These are phyloP conservation scores for Podaxis carcinomalis DNA, from an alignment of 768 basidiomycete genomes.

Conservation along the genomic window DNA sequence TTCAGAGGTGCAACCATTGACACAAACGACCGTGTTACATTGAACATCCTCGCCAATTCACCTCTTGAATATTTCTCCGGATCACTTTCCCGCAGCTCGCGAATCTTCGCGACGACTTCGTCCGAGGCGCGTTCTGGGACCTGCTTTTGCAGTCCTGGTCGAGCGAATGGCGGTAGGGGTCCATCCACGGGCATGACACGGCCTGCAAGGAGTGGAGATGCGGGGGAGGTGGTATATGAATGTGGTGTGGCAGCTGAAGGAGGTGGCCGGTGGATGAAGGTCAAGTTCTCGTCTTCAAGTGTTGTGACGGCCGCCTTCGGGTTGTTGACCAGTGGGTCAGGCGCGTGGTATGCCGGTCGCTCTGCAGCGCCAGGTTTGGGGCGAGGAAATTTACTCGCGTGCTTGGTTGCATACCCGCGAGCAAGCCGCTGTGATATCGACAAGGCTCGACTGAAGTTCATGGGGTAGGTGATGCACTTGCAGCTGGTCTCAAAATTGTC, in stretches of 20 bases:
- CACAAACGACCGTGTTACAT: conserved; percentile 67
- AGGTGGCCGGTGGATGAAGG: conserved; percentile 84
- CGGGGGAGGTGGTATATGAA: conserved; percentile 65
- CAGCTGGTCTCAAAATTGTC: conserved; percentile 5
- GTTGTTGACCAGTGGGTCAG: conserved; percentile 54
- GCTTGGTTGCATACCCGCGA: conserved; percentile 38
- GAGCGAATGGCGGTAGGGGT: conserved; percentile 45
- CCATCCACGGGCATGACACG: conserved; percentile 21
- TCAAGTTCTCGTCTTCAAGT: conserved; percentile 52
- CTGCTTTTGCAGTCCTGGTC: conserved; percentile 32
- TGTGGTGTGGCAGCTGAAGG: conserved; percentile 70
- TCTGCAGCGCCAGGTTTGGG: conserved; percentile 49
- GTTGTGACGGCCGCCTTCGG: conserved; percentile 46
- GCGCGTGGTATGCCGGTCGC: conserved; percentile 50
- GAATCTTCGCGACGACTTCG: conserved; percentile 52
- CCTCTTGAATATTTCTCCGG: conserved; percentile 57
- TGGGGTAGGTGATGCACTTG: neutral
- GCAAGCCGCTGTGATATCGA: conserved; percentile 19
- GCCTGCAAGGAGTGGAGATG: conserved; percentile 64
- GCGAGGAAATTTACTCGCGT: conserved; percentile 31
- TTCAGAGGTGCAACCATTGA: conserved; percentile 59
- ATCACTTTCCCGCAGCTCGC: conserved; percentile 50
- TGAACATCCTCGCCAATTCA: conserved; percentile 73
- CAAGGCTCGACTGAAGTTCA: conserved; percentile 20
- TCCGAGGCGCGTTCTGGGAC: conserved; percentile 39